Conservation (phyloP, 805 yeast species). For the Sporopachydermia lactativora region DNA sequence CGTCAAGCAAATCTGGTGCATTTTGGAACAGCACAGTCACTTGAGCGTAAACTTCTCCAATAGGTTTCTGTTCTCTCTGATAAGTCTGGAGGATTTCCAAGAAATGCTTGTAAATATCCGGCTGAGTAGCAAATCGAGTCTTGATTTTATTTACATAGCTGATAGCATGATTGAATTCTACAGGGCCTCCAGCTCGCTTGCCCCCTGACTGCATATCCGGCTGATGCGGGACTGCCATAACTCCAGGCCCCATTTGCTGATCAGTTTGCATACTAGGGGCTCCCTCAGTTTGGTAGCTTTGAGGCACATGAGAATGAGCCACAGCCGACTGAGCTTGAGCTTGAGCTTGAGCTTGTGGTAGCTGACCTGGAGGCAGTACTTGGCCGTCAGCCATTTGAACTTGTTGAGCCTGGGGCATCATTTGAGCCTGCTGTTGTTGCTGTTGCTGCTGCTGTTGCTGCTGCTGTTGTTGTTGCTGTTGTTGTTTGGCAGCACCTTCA, state of each 20-base stretch:
- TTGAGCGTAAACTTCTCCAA: conserved; percentile 88
- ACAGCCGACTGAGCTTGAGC: background rate
- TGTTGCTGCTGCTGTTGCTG: conserved; percentile 11
- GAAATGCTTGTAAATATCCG: conserved; percentile 90
- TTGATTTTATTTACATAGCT: conserved; percentile 93
- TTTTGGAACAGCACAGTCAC: conserved; percentile 79
- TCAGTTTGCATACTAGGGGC: background rate
- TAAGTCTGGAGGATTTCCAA: conserved; percentile 92
- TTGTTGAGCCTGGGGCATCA: conserved; percentile 6
- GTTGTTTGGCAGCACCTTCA: conserved; percentile 17
- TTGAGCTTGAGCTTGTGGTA: conserved; percentile 5
- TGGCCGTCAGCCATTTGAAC: conserved; percentile 10
- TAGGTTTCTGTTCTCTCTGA: conserved; percentile 91
- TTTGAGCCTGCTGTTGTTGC: conserved; percentile 9
- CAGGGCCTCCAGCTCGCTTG: conserved; percentile 38
- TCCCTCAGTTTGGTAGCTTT: background rate
- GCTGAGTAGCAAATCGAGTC: conserved; percentile 83
- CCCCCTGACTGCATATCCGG: conserved; percentile 24
- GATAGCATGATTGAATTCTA: conserved; percentile 94
- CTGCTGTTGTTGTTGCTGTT: conserved; percentile 15
- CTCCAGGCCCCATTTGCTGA: conserved; percentile 3
- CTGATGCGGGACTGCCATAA: conserved; percentile 19
- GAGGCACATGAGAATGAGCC: no score
- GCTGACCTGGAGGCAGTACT: conserved; percentile 3
- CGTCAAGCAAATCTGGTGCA: conserved; percentile 90